Conservation (phyloP, 2,329 filamentous ascomycete species). For the Neurospora sp. region DNA sequence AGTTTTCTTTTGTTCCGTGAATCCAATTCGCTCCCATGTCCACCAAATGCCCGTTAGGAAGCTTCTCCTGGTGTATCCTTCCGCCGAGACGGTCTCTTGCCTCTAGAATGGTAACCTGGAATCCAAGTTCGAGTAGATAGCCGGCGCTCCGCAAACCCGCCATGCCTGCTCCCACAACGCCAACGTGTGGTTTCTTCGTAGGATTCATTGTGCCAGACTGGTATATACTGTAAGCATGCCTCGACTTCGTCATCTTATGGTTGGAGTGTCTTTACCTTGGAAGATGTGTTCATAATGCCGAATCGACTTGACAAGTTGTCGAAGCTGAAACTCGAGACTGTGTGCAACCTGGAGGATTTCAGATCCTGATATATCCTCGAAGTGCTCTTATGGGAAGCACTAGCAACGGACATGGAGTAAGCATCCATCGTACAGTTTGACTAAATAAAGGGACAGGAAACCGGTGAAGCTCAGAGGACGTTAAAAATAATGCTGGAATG, state of each 20-base stretch:
- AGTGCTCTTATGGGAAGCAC: conserved; percentile 10
- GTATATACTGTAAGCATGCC: conserved; percentile 6
- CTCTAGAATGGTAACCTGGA: conserved; percentile 60
- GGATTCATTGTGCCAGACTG: conserved; percentile 10
- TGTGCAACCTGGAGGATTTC: conserved; percentile 4
- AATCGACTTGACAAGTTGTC: conserved; percentile 3
- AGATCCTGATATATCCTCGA: conserved; percentile 18
- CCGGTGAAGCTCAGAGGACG: background rate
- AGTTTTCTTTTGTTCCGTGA: conserved; percentile 62
- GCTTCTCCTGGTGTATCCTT: conserved; percentile 43
- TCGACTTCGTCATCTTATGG: background rate
- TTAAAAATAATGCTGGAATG: background rate
- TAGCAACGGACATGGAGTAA: conserved; percentile 19
- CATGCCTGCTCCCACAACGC: conserved; percentile 61
- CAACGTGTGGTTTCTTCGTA: conserved; percentile 41
- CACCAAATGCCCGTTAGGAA: conserved; percentile 39
- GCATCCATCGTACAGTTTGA: conserved; percentile 16
- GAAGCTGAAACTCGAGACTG: background rate
- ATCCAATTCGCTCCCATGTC: conserved; percentile 72
- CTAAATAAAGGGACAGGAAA: background rate
- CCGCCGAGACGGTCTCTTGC: conserved; percentile 59
- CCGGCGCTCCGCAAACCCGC: conserved; percentile 64
- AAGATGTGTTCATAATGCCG: conserved; percentile 13
- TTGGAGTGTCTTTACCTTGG: conserved; percentile 11
- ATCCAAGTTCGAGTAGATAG: conserved; percentile 53